Conservation (phyloP, 2,329 filamentous ascomycete species). For the Coniochaeta pulveracea region DNA sequence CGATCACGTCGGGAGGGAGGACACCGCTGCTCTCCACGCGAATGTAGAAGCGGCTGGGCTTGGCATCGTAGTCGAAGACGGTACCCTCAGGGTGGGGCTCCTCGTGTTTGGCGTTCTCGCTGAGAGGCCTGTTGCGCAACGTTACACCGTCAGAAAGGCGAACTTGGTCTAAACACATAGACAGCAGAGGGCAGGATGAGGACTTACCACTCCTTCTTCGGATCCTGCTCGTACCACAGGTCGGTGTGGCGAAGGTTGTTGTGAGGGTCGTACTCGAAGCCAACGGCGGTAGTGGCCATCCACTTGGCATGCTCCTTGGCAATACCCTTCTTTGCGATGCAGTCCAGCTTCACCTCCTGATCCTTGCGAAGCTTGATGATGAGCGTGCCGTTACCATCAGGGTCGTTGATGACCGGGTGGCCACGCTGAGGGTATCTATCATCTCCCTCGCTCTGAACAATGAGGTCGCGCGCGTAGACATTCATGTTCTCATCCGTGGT, state of each 20-base stretch:
- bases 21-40: slow-evolving; percentile 85
- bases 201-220: slow-evolving; percentile 72
- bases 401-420: slow-evolving; percentile 72
- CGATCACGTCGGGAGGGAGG: slow-evolving; percentile 79
- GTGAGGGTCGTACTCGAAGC: slow-evolving; percentile 96
- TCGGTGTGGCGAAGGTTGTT: slow-evolving; percentile 91
- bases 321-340: slow-evolving; percentile 95
- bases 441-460: no score
- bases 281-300: slow-evolving; percentile 84
- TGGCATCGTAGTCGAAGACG: slow-evolving; percentile 81
- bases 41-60: slow-evolving; percentile 79
- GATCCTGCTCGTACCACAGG: slow-evolving; percentile 87
- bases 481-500: slow-evolving; percentile 81
- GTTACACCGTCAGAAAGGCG: no score
- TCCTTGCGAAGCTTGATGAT: slow-evolving; percentile 85
- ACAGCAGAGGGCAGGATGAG: background rate
- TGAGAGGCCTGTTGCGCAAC: slow-evolving; percentile 70
- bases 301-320: slow-evolving; percentile 99
- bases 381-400: slow-evolving; percentile 68
- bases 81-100: slow-evolving; percentile 72
- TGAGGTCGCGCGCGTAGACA: slow-evolving; percentile 83
- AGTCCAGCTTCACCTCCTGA: slow-evolving; percentile 82
- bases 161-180: no score
- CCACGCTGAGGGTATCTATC: slow-evolving; percentile 64
- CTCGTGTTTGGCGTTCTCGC: slow-evolving; percentile 69